Percentiles rank a stretch among this genome's conserved stretches.
These are phyloP conservation scores for Paxillus rubicundulus DNA, from an alignment of 768 basidiomycete genomes.

Conservation along the genomic window DNA sequence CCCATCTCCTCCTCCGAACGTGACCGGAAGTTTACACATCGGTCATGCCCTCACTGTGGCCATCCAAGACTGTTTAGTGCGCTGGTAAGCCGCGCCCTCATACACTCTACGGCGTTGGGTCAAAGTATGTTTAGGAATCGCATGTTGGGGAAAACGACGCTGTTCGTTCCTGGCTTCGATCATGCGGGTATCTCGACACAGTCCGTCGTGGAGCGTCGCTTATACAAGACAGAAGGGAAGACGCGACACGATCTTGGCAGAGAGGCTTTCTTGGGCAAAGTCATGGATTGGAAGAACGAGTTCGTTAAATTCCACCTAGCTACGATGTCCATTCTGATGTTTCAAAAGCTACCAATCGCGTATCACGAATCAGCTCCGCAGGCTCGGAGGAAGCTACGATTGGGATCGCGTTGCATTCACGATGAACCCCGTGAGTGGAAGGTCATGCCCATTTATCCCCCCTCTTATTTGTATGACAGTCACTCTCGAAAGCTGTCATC, in stretches of 20 bases:
- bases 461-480: conserved; percentile 34
- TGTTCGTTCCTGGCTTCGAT: conserved; percentile 94
- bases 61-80: conserved; percentile 84
- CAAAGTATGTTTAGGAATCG: conserved; percentile 64
- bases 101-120: not conserved
- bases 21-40: conserved; percentile 93
- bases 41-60: conserved; percentile 92
- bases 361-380: conserved; percentile 84
- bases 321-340: not conserved
- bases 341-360: conserved; percentile 78
- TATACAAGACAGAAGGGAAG: conserved; percentile 79
- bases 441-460: not conserved
- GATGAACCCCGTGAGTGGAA: conserved; percentile 72
- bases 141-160: conserved; percentile 88
- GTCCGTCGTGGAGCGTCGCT: conserved; percentile 91
- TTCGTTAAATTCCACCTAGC: conserved; percentile 39
- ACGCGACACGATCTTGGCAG: conserved; percentile 94
- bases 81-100: conserved; percentile 60
- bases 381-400: conserved; percentile 91
- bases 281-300: conserved; percentile 98
- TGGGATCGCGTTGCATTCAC: conserved; percentile 96
- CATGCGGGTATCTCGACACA: conserved; percentile 99
- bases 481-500: conserved; percentile 80
- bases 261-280: conserved; percentile 84
- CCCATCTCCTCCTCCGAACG: conserved; percentile 92